Percentiles rank a stretch among this genome's conserved stretches.
Evolutionary conservation across 805 yeast species (phyloP).

Genomic region (Teunomyces atbi): DNA sequence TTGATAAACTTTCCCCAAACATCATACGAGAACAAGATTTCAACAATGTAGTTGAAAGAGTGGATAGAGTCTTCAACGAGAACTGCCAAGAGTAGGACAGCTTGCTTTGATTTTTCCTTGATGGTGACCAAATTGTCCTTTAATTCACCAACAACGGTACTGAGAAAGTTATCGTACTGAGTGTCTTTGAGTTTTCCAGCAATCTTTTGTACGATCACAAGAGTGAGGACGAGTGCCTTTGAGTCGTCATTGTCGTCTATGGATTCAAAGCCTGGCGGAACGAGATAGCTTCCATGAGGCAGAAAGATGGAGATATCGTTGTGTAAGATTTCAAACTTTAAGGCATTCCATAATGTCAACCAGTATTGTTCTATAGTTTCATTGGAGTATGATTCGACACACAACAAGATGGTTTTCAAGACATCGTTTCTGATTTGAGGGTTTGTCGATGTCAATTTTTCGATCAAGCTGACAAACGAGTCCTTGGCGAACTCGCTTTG

Average conservation of each 20-base stretch:
- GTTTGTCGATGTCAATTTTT: slow-evolving; percentile 75
- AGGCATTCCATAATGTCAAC: slow-evolving; percentile 79
- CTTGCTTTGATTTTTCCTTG: slow-evolving; percentile 58
- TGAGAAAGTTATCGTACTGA: slow-evolving; percentile 37
- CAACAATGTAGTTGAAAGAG: slow-evolving; percentile 49
- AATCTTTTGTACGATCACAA: slow-evolving; percentile 40
- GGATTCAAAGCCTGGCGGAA: slow-evolving; percentile 24
- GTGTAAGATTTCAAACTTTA: slow-evolving; percentile 87
- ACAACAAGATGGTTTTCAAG: slow-evolving; percentile 55
- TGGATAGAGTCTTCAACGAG: slow-evolving; percentile 47
- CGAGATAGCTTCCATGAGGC: slow-evolving; percentile 22
- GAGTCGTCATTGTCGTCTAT: slow-evolving; percentile 36
- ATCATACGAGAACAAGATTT: slow-evolving; percentile 30
- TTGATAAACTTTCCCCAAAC: slow-evolving; percentile 42
- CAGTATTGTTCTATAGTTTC: slow-evolving; percentile 58
- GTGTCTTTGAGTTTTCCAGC: slow-evolving; percentile 31
- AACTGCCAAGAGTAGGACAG: slow-evolving; percentile 58
- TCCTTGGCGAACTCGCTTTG: slow-evolving; percentile 66
- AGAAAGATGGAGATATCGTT: slow-evolving; percentile 47
- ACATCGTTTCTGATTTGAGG: slow-evolving; percentile 74
- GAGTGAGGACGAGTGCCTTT: slow-evolving; percentile 35
- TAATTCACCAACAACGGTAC: slow-evolving; percentile 45
- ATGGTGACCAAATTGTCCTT: slow-evolving; percentile 48
- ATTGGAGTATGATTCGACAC: slow-evolving; percentile 52
- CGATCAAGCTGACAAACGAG: slow-evolving; percentile 72